Conservation (phyloP, 2,329 filamentous ascomycete genomes). For the Aspergillus sergii region DNA sequence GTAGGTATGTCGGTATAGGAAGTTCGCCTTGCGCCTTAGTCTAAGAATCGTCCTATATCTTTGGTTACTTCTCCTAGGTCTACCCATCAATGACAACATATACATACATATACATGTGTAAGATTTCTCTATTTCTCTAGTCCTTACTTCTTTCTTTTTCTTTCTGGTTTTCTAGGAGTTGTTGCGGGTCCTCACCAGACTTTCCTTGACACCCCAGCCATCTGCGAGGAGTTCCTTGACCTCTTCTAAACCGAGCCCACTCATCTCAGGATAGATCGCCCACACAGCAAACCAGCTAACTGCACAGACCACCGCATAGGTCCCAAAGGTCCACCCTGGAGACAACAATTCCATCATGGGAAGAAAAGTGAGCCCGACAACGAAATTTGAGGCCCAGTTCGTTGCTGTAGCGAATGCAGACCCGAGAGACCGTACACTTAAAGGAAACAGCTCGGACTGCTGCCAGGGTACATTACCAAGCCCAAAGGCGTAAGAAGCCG, state of each 20-base stretch:
- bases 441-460: slow-evolving; percentile 86
- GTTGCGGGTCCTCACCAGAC: slow-evolving; percentile 28
- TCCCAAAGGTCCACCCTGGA: slow-evolving; percentile 74
- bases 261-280: slow-evolving; percentile 83
- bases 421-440: slow-evolving; percentile 63
- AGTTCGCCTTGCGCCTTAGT: background rate
- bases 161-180: background rate
- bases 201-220: slow-evolving; percentile 70
- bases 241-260: slow-evolving; percentile 78
- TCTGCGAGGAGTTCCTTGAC: slow-evolving; percentile 70
- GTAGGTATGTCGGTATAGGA: background rate
- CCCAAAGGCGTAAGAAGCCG: slow-evolving; percentile 81
- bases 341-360: slow-evolving; percentile 79
- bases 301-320: slow-evolving; percentile 74
- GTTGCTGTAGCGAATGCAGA: slow-evolving; percentile 69
- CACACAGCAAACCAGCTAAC: slow-evolving; percentile 69
- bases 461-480: slow-evolving; percentile 96
- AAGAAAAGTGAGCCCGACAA: slow-evolving; percentile 83
- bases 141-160: background rate
- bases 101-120: background rate
- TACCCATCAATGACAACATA: background rate
- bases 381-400: slow-evolving; percentile 85
- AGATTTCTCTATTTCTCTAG: background rate
- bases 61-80: background rate
- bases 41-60: background rate